phyloP scores from a whole-genome alignment of 768 basidiomycete genomes.

The Auriscalpium orientale region DNA sequence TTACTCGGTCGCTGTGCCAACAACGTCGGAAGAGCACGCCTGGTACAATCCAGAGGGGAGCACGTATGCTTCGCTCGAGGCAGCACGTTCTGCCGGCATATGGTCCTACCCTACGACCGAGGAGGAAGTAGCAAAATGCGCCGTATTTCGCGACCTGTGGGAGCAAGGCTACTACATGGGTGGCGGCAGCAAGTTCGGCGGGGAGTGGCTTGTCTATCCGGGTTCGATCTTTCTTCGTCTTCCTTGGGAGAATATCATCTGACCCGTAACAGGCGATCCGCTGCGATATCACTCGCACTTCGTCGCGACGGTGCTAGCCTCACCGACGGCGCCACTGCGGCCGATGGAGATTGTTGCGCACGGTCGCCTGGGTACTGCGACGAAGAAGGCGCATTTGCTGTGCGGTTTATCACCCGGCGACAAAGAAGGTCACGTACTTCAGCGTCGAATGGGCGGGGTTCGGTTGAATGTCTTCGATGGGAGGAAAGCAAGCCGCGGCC shows the following conservation, averaged over 20 bases:
- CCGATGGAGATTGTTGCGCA: constrained; percentile 96
- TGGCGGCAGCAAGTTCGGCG: constrained; percentile 88
- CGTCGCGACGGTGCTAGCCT: constrained; percentile 71
- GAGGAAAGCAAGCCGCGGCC: too few relatives aligned
- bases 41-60: constrained; percentile 55
- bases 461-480: constrained; percentile 33
- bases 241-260: background rate
- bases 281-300: constrained; percentile 97
- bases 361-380: constrained; percentile 91
- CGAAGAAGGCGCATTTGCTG: constrained; percentile 91
- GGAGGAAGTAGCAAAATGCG: constrained; percentile 66
- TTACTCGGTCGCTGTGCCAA: constrained; percentile 61
- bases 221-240: constrained; percentile 40
- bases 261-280: constrained; percentile 63
- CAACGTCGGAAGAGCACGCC: constrained; percentile 48
- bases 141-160: constrained; percentile 76
- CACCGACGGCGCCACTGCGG: constrained; percentile 47
- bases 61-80: constrained; percentile 47
- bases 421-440: constrained; percentile 58
- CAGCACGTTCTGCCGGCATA: constrained; percentile 58
- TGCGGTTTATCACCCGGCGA: constrained; percentile 79
- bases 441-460: constrained; percentile 91
- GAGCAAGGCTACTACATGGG: constrained; percentile 83
- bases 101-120: constrained; percentile 70
- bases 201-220: constrained; percentile 94